These are phyloP conservation scores for Knoxdaviesia proteae DNA, from an alignment of 2,329 filamentous ascomycete species.

Conservation along the genomic window DNA sequence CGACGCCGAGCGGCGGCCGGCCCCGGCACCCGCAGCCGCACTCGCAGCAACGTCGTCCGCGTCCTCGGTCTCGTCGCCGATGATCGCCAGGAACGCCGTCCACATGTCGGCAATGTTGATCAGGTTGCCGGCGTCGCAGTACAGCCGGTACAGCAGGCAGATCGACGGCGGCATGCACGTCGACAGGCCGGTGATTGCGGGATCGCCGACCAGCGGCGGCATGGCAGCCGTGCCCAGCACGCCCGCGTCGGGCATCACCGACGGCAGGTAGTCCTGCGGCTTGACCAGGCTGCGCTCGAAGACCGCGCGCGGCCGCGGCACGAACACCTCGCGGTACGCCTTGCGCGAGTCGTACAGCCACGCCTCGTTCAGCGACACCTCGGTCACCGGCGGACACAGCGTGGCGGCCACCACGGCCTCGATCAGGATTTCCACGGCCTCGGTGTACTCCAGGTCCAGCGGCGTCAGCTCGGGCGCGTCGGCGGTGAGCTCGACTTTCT, in stretches of 20 bases:
- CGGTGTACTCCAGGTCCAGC: slow-evolving; percentile 50
- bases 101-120: slow-evolving; percentile 67
- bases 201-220: slow-evolving; percentile 4
- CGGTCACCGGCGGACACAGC: slow-evolving; percentile 12
- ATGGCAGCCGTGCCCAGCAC: background rate
- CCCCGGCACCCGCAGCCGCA: too few species aligned
- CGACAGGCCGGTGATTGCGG: slow-evolving; percentile 18
- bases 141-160: slow-evolving; percentile 58
- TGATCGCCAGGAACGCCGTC: slow-evolving; percentile 50
- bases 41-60: background rate
- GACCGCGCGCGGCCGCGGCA: slow-evolving; percentile 47
- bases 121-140: slow-evolving; percentile 53
- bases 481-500: slow-evolving; percentile 61
- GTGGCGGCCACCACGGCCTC: slow-evolving; percentile 10
- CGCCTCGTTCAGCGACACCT: slow-evolving; percentile 44
- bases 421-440: slow-evolving; percentile 36
- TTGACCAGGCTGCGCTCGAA: slow-evolving; percentile 51
- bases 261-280: slow-evolving; percentile 60
- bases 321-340: slow-evolving; percentile 54
- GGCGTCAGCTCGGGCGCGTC: slow-evolving; percentile 51
- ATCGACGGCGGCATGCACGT: slow-evolving; percentile 35
- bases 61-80: slow-evolving; percentile 22
- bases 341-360: slow-evolving; percentile 55
- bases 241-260: slow-evolving; percentile 10
- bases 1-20: too few species aligned